These are phyloP conservation scores for Akanthomyces uredinophilus DNA, from an alignment of 2,329 filamentous ascomycete species.

Conservation along the genomic window DNA sequence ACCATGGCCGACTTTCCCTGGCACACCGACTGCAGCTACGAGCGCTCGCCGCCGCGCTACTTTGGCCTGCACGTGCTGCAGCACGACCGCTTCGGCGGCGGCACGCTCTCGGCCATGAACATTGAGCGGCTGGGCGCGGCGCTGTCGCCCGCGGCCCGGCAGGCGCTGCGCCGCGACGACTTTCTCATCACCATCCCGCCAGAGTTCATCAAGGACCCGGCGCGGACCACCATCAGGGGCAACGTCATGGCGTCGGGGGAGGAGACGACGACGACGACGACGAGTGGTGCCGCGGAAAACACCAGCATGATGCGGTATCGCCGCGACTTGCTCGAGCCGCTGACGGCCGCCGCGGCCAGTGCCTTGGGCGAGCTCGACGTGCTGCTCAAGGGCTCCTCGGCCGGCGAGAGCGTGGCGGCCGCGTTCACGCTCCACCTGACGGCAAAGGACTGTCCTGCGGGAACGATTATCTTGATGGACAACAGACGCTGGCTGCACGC, in stretches of 20 bases:
- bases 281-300: background rate
- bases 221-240: conserved; percentile 12
- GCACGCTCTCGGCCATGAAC: conserved; percentile 35
- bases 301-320: conserved; percentile 26
- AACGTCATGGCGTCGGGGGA: conserved; percentile 16
- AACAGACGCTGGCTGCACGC: conserved; percentile 30
- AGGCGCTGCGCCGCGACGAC: conserved; percentile 21
- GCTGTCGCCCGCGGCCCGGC: conserved; percentile 22
- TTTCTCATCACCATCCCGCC: conserved; percentile 29
- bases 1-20: conserved; percentile 39
- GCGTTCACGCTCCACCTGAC: conserved; percentile 22
- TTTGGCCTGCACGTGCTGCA: conserved; percentile 39
- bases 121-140: conserved; percentile 22
- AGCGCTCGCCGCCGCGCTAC: conserved; percentile 30
- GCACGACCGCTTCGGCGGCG: conserved; percentile 35
- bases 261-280: background rate
- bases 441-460: conserved; percentile 22
- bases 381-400: conserved; percentile 15
- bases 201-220: conserved; percentile 30
- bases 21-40: conserved; percentile 42
- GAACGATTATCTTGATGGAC: conserved; percentile 29
- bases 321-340: conserved; percentile 26
- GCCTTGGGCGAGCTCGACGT: conserved; percentile 25
- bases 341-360: conserved; percentile 19
- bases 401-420: conserved; percentile 3